phyloP scores from a whole-genome alignment of 75 land plant species.

The Isoetes taiwanensis region DNA sequence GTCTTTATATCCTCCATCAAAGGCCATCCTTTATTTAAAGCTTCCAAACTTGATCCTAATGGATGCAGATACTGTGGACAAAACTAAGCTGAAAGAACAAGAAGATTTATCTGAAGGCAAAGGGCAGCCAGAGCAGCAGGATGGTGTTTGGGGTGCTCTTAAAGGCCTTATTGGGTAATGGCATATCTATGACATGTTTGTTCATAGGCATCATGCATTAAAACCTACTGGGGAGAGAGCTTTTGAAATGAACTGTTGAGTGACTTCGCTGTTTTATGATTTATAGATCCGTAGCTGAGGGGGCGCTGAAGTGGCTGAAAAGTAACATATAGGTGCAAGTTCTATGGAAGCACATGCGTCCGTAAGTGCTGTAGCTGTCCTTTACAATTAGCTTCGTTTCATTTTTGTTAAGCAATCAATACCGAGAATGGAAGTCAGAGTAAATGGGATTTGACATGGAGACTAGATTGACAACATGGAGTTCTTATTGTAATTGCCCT shows the following conservation, averaged over 20 bases:
- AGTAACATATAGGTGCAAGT: no score
- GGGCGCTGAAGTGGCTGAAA: constrained; percentile 16
- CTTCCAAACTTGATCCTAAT: not conserved
- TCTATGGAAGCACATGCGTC: no score
- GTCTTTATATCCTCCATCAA: no score
- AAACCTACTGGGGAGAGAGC: not conserved
- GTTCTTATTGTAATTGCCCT: no score
- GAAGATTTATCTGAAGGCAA: not conserved
- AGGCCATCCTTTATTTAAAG: not conserved
- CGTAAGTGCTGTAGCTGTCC: no score
- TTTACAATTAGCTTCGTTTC: no score
- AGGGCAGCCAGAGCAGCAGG: constrained; percentile 8
- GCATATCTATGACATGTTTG: not conserved
- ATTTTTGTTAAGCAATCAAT: no score
- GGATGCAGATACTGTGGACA: not conserved
- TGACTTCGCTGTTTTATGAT: not conserved
- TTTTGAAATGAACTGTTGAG: not conserved
- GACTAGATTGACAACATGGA: no score
- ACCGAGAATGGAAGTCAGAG: no score
- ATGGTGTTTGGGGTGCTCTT: constrained; percentile 23
- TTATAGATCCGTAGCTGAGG: constrained; percentile 15
- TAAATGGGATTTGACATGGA: no score
- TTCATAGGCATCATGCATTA: not conserved
- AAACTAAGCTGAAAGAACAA: constrained; percentile 2
- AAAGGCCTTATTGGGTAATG: constrained; percentile 25